These are phyloP conservation scores for Aquilaria malaccensis DNA, from an alignment of 345 rosid genomes.

Conservation along the genomic window DNA sequence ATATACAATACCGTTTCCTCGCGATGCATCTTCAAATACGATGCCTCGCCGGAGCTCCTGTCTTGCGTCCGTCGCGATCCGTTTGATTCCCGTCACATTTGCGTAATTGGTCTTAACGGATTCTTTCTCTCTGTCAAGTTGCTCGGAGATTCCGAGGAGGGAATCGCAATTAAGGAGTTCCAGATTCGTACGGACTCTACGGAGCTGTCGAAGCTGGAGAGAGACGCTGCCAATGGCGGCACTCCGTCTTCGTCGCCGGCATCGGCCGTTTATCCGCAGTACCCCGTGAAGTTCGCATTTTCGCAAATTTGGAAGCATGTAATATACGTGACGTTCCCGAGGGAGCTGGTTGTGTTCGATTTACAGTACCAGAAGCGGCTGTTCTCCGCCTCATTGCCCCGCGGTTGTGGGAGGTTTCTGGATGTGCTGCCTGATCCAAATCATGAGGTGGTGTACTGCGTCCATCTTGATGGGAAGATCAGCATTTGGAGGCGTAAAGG, in stretches of 20 bases:
- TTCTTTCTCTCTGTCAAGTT: conserved; percentile 60
- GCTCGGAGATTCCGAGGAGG: conserved; percentile 65
- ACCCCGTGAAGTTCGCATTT: conserved; percentile 60
- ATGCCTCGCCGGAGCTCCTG: conserved; percentile 66
- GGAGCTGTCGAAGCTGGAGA: conserved; percentile 64
- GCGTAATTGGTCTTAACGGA: conserved; percentile 71
- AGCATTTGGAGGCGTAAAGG: conserved; percentile 91
- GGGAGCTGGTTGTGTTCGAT: conserved; percentile 86
- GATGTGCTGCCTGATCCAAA: conserved; percentile 84
- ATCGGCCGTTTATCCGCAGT: conserved; percentile 61
- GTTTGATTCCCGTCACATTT: conserved; percentile 78
- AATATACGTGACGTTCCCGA: conserved; percentile 72
- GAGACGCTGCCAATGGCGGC: conserved; percentile 37
- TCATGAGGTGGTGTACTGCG: conserved; percentile 72
- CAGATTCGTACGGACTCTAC: conserved; percentile 55
- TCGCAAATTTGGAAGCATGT: conserved; percentile 83
- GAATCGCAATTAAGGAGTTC: conserved; percentile 49
- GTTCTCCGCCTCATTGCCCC: conserved; percentile 56
- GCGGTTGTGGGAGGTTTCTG: conserved; percentile 82
- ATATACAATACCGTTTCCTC: conserved; percentile 40
- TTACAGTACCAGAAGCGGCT: conserved; percentile 70
- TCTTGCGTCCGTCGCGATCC: conserved; percentile 89
- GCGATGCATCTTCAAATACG: conserved; percentile 67
- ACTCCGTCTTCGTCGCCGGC: conserved; percentile 53
- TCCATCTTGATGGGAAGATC: conserved; percentile 85